Evolutionary conservation across 2,329 filamentous ascomycete genomes (phyloP), one percentile per base, ranked within the genome.

Genomic region (Leptoxyphium fumago): DNA sequence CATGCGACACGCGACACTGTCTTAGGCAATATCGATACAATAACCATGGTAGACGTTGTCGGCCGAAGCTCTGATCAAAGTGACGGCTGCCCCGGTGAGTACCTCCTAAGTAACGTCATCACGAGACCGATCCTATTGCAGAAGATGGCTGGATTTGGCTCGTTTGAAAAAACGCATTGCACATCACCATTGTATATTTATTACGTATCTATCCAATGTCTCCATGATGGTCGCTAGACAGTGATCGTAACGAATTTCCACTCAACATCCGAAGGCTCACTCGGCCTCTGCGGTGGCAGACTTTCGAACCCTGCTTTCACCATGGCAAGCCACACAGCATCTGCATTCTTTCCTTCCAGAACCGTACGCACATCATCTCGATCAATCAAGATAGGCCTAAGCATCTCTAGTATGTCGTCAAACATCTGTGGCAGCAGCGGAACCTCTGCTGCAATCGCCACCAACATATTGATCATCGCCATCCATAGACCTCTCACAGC

Each of bases 301-400:
- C 15, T 36, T 15, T 36, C 32, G 4, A 17, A 30, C 15, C 53
- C 54, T 44, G 30, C 41, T 36, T 48, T 47, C 39, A 55, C 72
- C 55, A 75, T 61, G 36, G 68, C 67, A 50, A 89, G 62, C 85
- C 85, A 93, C 3, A 91, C 80, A 1, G 82, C 80, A 65, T 91
- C 84, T 1, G 72, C 67, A 59, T 89, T 87, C 43, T 81, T 64
- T 2, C 58, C 63, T 50, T 82, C 77, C 39, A 91, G 61, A 10
- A 75, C 77, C 29, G 64, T 62, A 40, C 68, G 71, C 10, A 80
- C 71, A 40, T 73, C 66, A 1, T 54, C 44, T 36, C 32, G 11
- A 6, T 54, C 52, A 10, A 52, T 48, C 5, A 66, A 32, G 10
- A 63, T 52, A 2, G 61, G 60, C 39, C 60, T 59, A 41, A 91